Evolutionary conservation across 108 stramenopile genomes (phyloP).

Genomic region (Skeletonema tropicum): DNA sequence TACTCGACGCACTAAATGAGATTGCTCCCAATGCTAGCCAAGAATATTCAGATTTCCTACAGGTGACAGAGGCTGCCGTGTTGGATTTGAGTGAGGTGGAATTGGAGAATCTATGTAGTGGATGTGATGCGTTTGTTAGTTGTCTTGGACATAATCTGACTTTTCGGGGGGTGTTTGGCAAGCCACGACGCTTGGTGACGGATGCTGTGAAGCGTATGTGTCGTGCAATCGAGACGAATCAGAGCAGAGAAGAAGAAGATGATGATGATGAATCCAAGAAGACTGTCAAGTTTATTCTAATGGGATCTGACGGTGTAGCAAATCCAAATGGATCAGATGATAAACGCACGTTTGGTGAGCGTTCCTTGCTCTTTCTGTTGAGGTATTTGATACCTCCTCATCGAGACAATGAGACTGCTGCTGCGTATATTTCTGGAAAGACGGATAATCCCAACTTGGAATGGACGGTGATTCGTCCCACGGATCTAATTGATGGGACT

Average conservation of each 20-base stretch:
- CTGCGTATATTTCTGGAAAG: constrained; percentile 35
- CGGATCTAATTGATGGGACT: constrained; percentile 58
- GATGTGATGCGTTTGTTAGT: constrained; percentile 52
- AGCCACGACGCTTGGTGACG: constrained; percentile 33
- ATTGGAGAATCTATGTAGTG: constrained; percentile 33
- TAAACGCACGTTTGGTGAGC: constrained; percentile 36
- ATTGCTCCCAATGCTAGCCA: constrained; percentile 1
- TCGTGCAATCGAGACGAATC: constrained; percentile 20
- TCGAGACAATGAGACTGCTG: constrained; percentile 67
- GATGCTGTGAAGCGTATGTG: constrained; percentile 25
- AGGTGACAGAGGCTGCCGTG: neutral
- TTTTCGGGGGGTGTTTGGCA: constrained; percentile 45
- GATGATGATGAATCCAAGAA: neutral
- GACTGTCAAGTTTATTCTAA: constrained; percentile 56
- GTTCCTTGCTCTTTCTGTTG: constrained; percentile 37
- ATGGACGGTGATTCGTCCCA: constrained; percentile 65
- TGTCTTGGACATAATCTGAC: constrained; percentile 55
- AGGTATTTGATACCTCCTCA: constrained; percentile 63
- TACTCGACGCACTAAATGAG: constrained; percentile 9
- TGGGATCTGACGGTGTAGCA: constrained; percentile 68
- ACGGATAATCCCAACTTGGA: constrained; percentile 19
- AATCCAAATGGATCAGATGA: constrained; percentile 48
- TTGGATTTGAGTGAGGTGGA: constrained; percentile 19
- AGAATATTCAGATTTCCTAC: neutral
- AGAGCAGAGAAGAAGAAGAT: neutral